Conservation (phyloP, 768 basidiomycete species). For the Rubroboletus pulcherrimus region DNA sequence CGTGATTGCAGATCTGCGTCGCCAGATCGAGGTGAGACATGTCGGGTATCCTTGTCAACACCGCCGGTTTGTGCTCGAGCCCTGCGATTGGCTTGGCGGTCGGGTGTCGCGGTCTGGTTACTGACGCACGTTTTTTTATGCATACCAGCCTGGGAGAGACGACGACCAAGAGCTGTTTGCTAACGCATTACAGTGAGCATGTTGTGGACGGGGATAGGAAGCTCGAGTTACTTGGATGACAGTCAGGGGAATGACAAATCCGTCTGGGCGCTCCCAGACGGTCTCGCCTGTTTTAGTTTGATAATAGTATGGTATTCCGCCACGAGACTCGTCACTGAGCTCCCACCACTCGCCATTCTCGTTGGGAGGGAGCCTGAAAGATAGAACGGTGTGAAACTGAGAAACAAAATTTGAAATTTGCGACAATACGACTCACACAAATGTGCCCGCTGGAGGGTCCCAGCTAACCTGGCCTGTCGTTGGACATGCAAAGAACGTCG, state of each 20-base stretch:
- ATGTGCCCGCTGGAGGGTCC: conserved; percentile 87
- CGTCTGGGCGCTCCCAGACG: conserved; percentile 86
- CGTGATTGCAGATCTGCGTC: conserved; percentile 26
- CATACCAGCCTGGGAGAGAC: conserved; percentile 56
- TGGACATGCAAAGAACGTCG: conserved; percentile 89
- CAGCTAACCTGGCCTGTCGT: conserved; percentile 89
- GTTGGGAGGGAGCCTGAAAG: conserved; percentile 69
- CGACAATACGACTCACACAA: conserved; percentile 56
- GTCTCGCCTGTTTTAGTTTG: conserved; percentile 90
- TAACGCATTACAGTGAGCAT: conserved; percentile 25
- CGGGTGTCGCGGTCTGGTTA: conserved; percentile 18
- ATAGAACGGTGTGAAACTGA: conserved; percentile 2
- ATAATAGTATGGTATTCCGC: conserved; percentile 88
- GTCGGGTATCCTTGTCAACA: conserved; percentile 32
- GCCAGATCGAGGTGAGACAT: conserved; percentile 27
- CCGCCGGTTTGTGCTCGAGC: conserved; percentile 36
- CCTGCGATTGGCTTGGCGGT: conserved; percentile 35
- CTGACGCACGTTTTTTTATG: conserved; percentile 16
- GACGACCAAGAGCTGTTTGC: conserved; percentile 71
- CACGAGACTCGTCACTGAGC: conserved; percentile 76
- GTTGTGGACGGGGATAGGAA: neutral
- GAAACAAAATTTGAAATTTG: conserved; percentile 17
- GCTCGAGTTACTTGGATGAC: conserved; percentile 68
- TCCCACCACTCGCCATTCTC: conserved; percentile 97
- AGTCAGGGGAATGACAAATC: conserved; percentile 88